Percentiles rank a stretch among this genome's conserved stretches.
These are phyloP conservation scores for Elaeis guineensis DNA, from an alignment of 176 grass and related monocot species.

Conservation along the genomic window DNA sequence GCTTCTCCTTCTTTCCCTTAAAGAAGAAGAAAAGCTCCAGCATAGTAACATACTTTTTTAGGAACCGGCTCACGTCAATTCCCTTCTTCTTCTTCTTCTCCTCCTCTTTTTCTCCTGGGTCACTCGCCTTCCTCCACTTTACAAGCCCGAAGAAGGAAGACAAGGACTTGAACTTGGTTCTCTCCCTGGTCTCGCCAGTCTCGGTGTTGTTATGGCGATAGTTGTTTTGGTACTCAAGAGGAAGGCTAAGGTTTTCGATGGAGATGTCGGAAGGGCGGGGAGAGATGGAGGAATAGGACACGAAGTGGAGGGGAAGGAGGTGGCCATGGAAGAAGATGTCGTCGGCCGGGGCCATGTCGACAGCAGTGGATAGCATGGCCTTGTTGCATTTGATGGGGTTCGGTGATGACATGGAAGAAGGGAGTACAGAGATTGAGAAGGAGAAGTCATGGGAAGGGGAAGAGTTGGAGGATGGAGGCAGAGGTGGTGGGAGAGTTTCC, in stretches of 20 bases:
- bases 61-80: conserved; percentile 46
- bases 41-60: conserved; percentile 63
- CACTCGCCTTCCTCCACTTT: conserved; percentile 22
- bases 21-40: conserved; percentile 52
- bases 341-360: conserved; percentile 4
- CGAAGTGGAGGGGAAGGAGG: conserved; percentile 15
- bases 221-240: conserved; percentile 34
- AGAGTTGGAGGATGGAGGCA: conserved; percentile 5
- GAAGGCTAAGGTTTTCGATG: conserved; percentile 21
- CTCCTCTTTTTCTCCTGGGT: conserved; percentile 19
- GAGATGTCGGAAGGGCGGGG: conserved; percentile 17
- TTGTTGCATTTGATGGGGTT: neutral
- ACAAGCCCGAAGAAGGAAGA: conserved; percentile 44
- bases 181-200: conserved; percentile 4
- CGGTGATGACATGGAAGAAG: neutral
- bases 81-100: conserved; percentile 27
- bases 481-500: conserved; percentile 7
- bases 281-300: conserved; percentile 4
- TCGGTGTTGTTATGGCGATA: neutral
- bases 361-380: neutral
- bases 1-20: conserved; percentile 32
- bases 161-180: conserved; percentile 30
- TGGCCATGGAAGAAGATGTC: conserved; percentile 18
- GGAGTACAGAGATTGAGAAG: conserved; percentile 34
- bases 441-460: conserved; percentile 50